Evolutionary conservation across 2,329 filamentous ascomycete species (phyloP).

Genomic region (Sarocladium kiliense): DNA sequence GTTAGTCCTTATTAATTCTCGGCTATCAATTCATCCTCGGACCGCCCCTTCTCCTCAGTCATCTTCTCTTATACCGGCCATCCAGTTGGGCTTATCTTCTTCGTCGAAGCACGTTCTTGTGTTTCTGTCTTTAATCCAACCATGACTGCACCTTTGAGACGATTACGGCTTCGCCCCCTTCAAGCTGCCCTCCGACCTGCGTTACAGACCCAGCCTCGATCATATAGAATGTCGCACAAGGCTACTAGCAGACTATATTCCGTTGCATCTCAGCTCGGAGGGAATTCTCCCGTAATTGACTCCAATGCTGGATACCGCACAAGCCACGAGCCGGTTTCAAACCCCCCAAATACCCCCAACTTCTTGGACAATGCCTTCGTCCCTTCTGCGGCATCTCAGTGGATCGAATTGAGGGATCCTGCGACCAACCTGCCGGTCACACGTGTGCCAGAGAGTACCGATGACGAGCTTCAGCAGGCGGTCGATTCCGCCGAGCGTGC

Average conservation of each 20-base stretch:
- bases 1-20: not conserved
- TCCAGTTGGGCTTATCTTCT: too few species aligned
- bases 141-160: not conserved
- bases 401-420: slow-evolving; percentile 72
- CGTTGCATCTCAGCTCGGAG: not conserved
- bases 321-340: not conserved
- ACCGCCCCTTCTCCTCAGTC: not conserved
- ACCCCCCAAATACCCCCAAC: slow-evolving; percentile 48
- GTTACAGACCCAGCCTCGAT: not conserved
- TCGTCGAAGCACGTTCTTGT: too few species aligned
- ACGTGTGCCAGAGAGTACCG: slow-evolving; percentile 60
- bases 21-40: not conserved
- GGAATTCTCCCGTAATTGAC: not conserved
- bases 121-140: not conserved
- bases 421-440: slow-evolving; percentile 76
- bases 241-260: not conserved
- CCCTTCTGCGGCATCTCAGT: slow-evolving; percentile 57
- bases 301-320: not conserved
- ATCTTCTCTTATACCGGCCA: too few species aligned
- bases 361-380: slow-evolving; percentile 72
- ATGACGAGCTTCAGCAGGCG: slow-evolving; percentile 6
- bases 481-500: slow-evolving; percentile 60
- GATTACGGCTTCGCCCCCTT: not conserved
- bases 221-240: not conserved
- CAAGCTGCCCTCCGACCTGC: not conserved